Base-by-base conservation (phyloP, 1,284 basidiomycete species). In the Malassezia obtusa region DNA sequence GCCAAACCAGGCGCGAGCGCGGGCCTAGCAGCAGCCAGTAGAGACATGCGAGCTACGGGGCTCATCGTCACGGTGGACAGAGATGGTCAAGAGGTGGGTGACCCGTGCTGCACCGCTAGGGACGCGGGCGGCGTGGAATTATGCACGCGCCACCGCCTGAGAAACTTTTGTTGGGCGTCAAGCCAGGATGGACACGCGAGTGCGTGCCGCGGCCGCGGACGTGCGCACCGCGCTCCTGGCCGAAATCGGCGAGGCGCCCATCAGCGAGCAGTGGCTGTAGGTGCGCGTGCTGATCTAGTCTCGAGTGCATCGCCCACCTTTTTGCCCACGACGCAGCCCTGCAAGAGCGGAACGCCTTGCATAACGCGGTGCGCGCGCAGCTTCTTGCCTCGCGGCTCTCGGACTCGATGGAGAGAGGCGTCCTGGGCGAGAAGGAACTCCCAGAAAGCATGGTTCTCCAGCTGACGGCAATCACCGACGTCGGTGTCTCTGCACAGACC, bases 251-350 rank as follows among this genome's bases (percentile, higher is more conserved):
- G 7, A 21, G 17, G 37, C 39, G 8, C 53, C 48, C 19, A 14
- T 56, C 7, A 56, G 53, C 30, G 28, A 17, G 2, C 41, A 50
- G 25, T 56, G 53, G 53, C 30, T 50, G 51, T 53, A 35, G 19
- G 51, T 53, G 6, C 6, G 0, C 12, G 9, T 12, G n/a, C 31
- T 53, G 15, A 53, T 19, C 21, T 25, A 53, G 51, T 2, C 22
- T 26, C 5, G 53, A 56, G 38, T 56, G 53, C 32, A 35, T 56
- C 7, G 26, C 33, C 2, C 44, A 56, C 26, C 35, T 56, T n/a
- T 40, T 28, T 17, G 15, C 17, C 3, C 41, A 24, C 15, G 35
- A 40, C 14, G 7, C 48, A 12, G 5, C 30, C 8, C 35, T 50
- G 4, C n/a, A 4, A 4, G 15, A 14, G 21, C 30, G 25, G 3